A percentile compares a stretch with the other conserved stretches of the same genome.
Evolutionary conservation across 2,329 filamentous ascomycete species (phyloP).

Genomic region (Xylariales sp.): DNA sequence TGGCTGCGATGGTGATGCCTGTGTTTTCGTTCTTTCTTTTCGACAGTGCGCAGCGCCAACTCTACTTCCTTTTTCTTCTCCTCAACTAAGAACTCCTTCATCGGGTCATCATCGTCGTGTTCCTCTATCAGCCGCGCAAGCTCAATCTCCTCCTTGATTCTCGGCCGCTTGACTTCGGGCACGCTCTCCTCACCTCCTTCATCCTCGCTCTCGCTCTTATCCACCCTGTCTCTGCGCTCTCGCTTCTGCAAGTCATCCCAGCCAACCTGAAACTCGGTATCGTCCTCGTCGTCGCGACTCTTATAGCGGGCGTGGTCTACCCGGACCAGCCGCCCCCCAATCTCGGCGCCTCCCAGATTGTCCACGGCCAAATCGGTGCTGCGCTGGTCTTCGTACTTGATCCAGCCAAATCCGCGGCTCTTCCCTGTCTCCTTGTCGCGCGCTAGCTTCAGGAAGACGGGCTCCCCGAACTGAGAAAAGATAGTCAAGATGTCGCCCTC

Average conservation of each 20-base stretch:
- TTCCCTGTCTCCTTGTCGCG: conserved; percentile 97
- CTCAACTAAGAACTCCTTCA: conserved; percentile 86
- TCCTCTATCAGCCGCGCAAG: conserved; percentile 69
- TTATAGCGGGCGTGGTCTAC: conserved; percentile 96
- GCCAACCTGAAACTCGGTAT: conserved; percentile 53
- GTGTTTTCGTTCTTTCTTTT: conserved; percentile 43
- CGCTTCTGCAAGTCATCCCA: conserved; percentile 55
- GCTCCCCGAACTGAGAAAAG: conserved; percentile 95
- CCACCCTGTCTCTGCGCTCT: conserved; percentile 26
- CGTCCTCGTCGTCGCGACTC: conserved; percentile 71
- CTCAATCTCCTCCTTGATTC: conserved; percentile 79
- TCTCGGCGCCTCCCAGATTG: conserved; percentile 82
- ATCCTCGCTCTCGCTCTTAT: conserved; percentile 35
- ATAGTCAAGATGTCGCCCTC: conserved; percentile 96
- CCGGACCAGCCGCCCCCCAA: conserved; percentile 73
- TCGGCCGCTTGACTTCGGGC: conserved; percentile 43
- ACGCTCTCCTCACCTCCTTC: conserved; percentile 36
- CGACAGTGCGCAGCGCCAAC: conserved; percentile 56
- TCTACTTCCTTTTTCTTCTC: conserved; percentile 89
- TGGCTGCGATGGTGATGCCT: conserved; percentile 33
- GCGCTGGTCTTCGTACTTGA: conserved; percentile 97
- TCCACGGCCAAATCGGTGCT: conserved; percentile 95
- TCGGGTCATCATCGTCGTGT: conserved; percentile 93
- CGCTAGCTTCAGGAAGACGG: conserved; percentile 84
- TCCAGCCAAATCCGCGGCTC: conserved; percentile 88